Evolutionary conservation across 768 basidiomycete genomes (phyloP).

Genomic region (Galerina marginata): DNA sequence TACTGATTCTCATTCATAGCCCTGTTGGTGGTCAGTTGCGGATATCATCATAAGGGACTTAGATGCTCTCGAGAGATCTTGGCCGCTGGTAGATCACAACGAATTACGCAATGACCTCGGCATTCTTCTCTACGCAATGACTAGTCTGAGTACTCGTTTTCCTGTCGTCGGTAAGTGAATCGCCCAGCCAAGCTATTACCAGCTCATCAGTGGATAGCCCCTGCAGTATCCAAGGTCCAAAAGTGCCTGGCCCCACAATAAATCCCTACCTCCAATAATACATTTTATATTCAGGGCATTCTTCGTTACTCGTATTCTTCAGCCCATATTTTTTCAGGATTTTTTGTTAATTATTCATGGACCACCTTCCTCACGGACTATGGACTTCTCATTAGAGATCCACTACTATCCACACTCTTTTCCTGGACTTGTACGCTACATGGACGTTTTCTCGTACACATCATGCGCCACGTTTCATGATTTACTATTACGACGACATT

Average conservation of each 20-base stretch:
- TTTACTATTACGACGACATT: constrained; percentile 15
- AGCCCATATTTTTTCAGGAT: constrained; percentile 2
- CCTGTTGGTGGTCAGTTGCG: constrained; percentile 74
- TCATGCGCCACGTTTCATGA: constrained; percentile 9
- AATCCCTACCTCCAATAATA: constrained; percentile 7
- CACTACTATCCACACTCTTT: constrained; percentile 11
- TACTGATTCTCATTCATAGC: constrained; percentile 40
- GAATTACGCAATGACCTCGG: constrained; percentile 69
- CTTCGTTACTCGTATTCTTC: background rate
- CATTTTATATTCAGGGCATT: constrained; percentile 13
- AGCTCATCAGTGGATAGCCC: constrained; percentile 29
- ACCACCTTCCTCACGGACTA: constrained; percentile 24
- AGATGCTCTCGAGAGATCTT: constrained; percentile 64
- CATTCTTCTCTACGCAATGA: constrained; percentile 68
- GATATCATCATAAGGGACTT: constrained; percentile 72
- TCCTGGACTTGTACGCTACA: constrained; percentile 23
- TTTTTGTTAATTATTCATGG: constrained; percentile 18
- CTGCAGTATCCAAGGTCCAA: constrained; percentile 46
- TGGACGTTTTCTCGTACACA: constrained; percentile 23
- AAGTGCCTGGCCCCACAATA: constrained; percentile 39
- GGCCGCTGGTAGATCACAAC: constrained; percentile 61
- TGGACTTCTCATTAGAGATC: constrained; percentile 15
- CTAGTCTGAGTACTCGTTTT: constrained; percentile 60
- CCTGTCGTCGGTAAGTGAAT: constrained; percentile 55
- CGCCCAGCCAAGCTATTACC: background rate